Percentiles rank a stretch among this genome's conserved stretches.
phyloP scores from a whole-genome alignment of 2,329 filamentous ascomycete species.

The Ophiostoma australiae region DNA sequence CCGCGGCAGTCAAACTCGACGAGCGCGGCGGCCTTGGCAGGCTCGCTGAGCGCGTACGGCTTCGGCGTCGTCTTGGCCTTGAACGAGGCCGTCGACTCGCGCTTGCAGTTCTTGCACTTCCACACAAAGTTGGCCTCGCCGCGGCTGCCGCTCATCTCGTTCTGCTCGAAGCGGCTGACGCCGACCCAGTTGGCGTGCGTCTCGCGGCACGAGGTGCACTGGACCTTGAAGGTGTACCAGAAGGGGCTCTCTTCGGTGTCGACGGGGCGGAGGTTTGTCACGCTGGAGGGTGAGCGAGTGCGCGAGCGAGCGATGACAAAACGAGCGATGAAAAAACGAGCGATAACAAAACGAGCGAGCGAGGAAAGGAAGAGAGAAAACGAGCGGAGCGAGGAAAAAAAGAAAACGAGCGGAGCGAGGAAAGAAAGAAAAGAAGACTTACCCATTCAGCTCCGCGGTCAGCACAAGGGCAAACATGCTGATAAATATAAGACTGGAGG shows the following conservation, averaged over 20 bases:
- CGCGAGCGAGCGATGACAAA: no score
- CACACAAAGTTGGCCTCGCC: conserved; percentile 99
- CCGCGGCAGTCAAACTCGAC: conserved; percentile 92
- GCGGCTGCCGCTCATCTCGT: conserved; percentile 86
- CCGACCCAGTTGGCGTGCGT: conserved; percentile 80
- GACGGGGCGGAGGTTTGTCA: conserved; percentile 80
- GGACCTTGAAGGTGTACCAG: conserved; percentile 96
- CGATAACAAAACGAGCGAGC: no score
- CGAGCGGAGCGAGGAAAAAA: not conserved
- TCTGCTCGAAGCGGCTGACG: conserved; percentile 84
- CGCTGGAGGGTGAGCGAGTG: conserved; percentile 47
- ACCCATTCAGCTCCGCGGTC: conserved; percentile 67
- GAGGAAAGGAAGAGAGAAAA: not conserved
- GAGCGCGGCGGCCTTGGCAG: conserved; percentile 70
- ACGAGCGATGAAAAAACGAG: not conserved
- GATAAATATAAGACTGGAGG: not conserved
- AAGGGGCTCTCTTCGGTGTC: conserved; percentile 80
- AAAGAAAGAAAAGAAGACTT: conserved; percentile 32
- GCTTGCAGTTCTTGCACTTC: conserved; percentile 95
- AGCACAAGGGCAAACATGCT: conserved; percentile 62
- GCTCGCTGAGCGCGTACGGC: conserved; percentile 65
- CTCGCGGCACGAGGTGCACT: conserved; percentile 96
- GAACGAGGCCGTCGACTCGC: conserved; percentile 78
- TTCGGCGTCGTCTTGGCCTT: conserved; percentile 66
- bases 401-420: not conserved